These are phyloP conservation scores for Casuarina equisetifolia DNA, from an alignment of 306 rosid species.

Conservation along the genomic window DNA sequence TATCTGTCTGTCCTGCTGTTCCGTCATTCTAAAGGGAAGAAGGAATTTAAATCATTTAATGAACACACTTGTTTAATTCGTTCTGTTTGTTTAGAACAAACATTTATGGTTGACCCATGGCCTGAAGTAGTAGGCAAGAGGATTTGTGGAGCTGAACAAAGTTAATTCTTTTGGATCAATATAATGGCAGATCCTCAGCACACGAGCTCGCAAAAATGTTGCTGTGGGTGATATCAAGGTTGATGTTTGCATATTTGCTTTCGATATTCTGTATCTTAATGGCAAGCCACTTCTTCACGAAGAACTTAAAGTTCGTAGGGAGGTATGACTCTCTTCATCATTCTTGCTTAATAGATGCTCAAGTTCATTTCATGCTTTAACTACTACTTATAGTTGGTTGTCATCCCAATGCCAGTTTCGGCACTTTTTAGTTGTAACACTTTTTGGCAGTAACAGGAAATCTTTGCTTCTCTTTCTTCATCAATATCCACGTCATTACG, in stretches of 20 bases:
- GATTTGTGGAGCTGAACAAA: conserved; percentile 9
- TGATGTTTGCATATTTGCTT: conserved; percentile 80
- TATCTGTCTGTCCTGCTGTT: not conserved
- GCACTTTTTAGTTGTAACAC: not conserved
- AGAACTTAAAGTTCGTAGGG: conserved; percentile 75
- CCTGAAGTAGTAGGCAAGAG: conserved; percentile 7
- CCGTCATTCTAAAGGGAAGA: not conserved
- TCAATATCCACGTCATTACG: not conserved
- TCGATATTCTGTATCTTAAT: conserved; percentile 81
- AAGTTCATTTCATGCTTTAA: not conserved
- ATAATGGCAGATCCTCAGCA: conserved; percentile 72
- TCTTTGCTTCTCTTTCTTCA: not conserved
- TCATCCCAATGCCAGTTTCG: not conserved
- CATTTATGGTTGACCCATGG: not conserved
- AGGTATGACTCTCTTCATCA: conserved; percentile 47
- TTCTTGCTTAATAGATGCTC: conserved; percentile 11
- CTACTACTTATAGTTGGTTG: not conserved
- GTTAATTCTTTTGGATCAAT: conserved; percentile 30
- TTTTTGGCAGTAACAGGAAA: not conserved
- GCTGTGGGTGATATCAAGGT: conserved; percentile 64
- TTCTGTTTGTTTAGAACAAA: not conserved
- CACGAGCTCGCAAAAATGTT: conserved; percentile 95
- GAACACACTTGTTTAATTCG: not conserved
- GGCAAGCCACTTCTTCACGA: conserved; percentile 78
- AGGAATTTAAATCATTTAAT: not conserved